phyloP scores from a whole-genome alignment of 2,329 filamentous ascomycete species.

The Aschersonia sp. region DNA sequence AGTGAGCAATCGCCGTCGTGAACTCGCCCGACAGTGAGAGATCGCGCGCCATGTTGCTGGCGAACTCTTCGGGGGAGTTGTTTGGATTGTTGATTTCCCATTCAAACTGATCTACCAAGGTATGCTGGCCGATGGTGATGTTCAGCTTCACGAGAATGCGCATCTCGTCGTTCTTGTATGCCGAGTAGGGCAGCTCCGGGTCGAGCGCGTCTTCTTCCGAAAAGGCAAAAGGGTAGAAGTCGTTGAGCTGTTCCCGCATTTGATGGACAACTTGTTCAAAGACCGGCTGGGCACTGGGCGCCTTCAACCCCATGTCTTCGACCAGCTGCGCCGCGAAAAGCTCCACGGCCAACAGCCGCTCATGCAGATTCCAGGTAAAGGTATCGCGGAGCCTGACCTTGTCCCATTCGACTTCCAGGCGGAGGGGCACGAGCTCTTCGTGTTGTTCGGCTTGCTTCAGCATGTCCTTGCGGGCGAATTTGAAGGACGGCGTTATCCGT shows the following conservation, averaged over 20 bases:
- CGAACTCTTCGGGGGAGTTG: constrained; percentile 93
- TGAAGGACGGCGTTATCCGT: constrained; percentile 57
- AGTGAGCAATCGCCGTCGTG: constrained; percentile 92
- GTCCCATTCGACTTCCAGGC: constrained; percentile 88
- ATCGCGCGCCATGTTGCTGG: constrained; percentile 74
- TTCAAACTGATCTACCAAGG: constrained; percentile 91
- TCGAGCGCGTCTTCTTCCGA: constrained; percentile 85
- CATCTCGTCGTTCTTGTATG: constrained; percentile 99
- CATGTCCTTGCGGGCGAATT: constrained; percentile 66
- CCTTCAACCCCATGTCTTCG: constrained; percentile 75
- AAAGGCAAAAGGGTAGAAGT: constrained; percentile 86
- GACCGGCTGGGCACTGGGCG: constrained; percentile 50
- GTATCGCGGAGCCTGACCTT: constrained; percentile 93
- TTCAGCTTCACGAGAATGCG: constrained; percentile 89
- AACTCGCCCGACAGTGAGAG: constrained; percentile 90
- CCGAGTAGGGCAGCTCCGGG: constrained; percentile 74
- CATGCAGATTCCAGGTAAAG: constrained; percentile 96
- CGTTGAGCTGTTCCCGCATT: constrained; percentile 78
- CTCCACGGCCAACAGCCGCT: constrained; percentile 65
- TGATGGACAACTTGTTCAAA: constrained; percentile 48
- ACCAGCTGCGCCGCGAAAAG: constrained; percentile 80
- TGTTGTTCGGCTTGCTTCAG: constrained; percentile 75
- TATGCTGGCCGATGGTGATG: constrained; percentile 91
- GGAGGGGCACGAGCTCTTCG: constrained; percentile 82
- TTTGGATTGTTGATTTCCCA: constrained; percentile 96